These are phyloP conservation scores for Trichoderma asperellum DNA, from an alignment of 2,329 filamentous ascomycete species.

Conservation along the genomic window DNA sequence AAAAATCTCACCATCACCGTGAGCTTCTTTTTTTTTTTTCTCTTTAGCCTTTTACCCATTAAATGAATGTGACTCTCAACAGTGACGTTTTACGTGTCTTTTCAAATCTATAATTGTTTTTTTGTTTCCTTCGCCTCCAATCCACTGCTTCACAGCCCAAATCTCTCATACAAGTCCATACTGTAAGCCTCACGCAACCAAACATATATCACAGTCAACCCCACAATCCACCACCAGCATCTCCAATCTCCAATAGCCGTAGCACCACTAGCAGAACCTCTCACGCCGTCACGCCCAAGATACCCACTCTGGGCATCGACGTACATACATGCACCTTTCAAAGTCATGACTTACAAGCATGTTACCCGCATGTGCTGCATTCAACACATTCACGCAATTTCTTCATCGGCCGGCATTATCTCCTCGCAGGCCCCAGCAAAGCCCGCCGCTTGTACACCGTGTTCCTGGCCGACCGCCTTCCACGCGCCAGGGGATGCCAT, in stretches of 20 bases:
- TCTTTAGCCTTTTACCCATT: not conserved
- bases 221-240: not conserved
- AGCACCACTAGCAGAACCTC: not conserved
- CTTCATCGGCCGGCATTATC: not conserved
- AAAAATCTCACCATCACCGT: not conserved
- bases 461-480: conserved; percentile 24
- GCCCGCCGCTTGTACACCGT: conserved; percentile 14
- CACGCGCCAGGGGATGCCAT: conserved; percentile 14
- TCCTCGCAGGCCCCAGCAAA: not conserved
- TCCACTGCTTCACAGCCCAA: not conserved
- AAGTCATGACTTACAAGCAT: not conserved
- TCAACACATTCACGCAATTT: not conserved
- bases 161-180: not conserved
- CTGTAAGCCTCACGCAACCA: not conserved
- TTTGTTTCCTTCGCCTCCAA: not conserved
- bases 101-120: not conserved
- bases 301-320: conserved; percentile 16
- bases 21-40: not conserved
- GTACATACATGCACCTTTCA: not conserved
- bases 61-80: not conserved
- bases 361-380: not conserved
- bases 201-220: not conserved
- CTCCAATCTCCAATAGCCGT: not conserved
- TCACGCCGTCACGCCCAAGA: not conserved
- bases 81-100: not conserved